Evolutionary conservation across 2,329 filamentous ascomycete species (phyloP), one percentile per base, ranked within the genome.

Genomic region (Triangularia setosa): DNA sequence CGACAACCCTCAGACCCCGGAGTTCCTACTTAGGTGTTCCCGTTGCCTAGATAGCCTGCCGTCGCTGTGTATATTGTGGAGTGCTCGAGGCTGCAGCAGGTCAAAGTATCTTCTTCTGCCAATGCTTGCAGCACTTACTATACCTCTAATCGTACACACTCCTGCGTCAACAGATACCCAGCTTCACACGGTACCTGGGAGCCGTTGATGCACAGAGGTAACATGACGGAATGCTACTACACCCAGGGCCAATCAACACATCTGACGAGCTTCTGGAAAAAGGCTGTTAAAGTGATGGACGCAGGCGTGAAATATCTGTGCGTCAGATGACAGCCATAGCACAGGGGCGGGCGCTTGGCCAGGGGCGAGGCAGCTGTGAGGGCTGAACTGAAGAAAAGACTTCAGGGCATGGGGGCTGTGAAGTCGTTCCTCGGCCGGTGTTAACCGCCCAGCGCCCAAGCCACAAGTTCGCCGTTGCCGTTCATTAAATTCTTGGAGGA

Each of bases 311-410:
- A 28, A 40, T 53, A n/a, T 60, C 24, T 33, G 11, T 14, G 14
- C 24, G 40, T 60, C 58, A 60, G 58, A 60, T 60, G 58, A 60
- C 33, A 60, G 40, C 40, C 27, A 52, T n/a, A 55, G 52, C 2
- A 25, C 24, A 25, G 52, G 52, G 52, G 23, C n/a, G 25, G 28
- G 30, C 57, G 58, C 58, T 53, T 52, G 40, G 7, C 12, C 27
- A 25, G 3, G 27, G 4, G 14, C 25, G 33, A 27, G 25, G 18
- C 18, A 14, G 12, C 18, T 27, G 8, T 8, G 23, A 18, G 33
- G 11, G 40, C 33, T 55, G 61, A 40, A 24, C 25, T 44, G 61
- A 35, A 18, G 27, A 48, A 16, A 11, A 58, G 54, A 33, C 4
- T 24, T 25, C 53, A 53, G 8, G 27, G 27, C 30, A 9, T 52